These are phyloP conservation scores for Starmera caribaea DNA, from an alignment of 805 yeast genomes.

Conservation along the genomic window DNA sequence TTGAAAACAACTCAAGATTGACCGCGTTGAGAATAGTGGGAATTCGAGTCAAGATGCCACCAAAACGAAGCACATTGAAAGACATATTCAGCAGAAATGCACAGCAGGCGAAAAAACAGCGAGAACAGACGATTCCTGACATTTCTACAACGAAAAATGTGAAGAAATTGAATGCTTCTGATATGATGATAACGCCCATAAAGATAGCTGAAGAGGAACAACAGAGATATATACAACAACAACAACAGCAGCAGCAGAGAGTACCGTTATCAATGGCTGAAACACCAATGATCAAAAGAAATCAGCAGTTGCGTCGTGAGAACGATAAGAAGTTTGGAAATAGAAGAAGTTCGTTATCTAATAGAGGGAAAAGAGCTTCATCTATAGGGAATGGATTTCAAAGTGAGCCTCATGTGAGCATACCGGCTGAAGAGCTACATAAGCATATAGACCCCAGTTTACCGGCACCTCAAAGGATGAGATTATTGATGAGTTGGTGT, in stretches of 20 bases:
- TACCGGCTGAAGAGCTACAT: conserved; percentile 43
- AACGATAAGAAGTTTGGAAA: conserved; percentile 14
- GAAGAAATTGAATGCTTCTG: neutral
- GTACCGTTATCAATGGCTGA: conserved; percentile 22
- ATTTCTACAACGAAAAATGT: neutral
- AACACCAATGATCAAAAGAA: conserved; percentile 28
- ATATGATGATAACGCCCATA: conserved; percentile 1
- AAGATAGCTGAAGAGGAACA: too few species aligned
- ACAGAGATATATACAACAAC: too few species aligned
- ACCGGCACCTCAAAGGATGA: conserved; percentile 68
- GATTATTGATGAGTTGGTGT: conserved; percentile 64
- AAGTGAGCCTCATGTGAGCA: conserved; percentile 57
- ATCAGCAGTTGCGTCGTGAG: conserved; percentile 22
- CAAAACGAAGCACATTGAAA: too few species aligned
- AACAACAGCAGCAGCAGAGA: neutral
- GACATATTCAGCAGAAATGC: too few species aligned
- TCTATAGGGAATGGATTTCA: conserved; percentile 66
- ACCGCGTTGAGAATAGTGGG: too few species aligned
- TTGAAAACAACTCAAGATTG: too few species aligned
- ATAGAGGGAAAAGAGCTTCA: conserved; percentile 64
- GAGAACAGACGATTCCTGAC: too few species aligned
- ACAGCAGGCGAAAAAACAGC: too few species aligned
- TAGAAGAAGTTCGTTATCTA: conserved; percentile 42
- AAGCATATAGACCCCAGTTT: conserved; percentile 51
- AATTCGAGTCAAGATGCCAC: too few species aligned